These are phyloP conservation scores for Coemansia sp. DNA, from an alignment of 192 early-diverging fungal species.

Conservation along the genomic window DNA sequence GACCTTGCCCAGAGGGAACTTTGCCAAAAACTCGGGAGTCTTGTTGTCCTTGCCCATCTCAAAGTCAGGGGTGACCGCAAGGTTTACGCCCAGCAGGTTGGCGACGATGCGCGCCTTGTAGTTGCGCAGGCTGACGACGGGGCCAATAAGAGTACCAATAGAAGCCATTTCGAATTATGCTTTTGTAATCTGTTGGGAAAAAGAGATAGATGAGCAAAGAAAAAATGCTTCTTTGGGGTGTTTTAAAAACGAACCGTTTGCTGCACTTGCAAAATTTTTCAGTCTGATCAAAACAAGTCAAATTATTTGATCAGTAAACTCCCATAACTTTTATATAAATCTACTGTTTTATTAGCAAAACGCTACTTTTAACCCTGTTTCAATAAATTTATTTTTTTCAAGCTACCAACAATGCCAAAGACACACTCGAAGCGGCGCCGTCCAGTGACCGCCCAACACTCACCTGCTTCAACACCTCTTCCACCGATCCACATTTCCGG, in stretches of 20 bases:
- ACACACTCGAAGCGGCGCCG: constrained; percentile 18
- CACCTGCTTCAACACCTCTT: constrained; percentile 4
- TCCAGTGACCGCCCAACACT: constrained; percentile 18
- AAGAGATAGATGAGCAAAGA: no score
- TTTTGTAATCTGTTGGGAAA: no score
- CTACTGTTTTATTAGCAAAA: no score
- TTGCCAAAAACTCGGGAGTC: constrained; percentile 80
- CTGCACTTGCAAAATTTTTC: no score
- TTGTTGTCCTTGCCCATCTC: constrained; percentile 72
- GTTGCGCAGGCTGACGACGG: constrained; percentile 37
- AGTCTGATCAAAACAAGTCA: no score
- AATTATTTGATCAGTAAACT: no score
- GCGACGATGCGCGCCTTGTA: constrained; percentile 74
- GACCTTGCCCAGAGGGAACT: constrained; percentile 91
- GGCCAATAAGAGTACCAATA: constrained; percentile 41
- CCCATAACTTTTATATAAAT: no score
- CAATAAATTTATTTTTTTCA: no score
- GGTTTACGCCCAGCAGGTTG: constrained; percentile 73
- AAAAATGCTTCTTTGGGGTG: no score
- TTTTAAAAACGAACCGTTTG: no score
- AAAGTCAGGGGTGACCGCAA: constrained; percentile 63
- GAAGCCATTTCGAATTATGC: constrained; percentile 27
- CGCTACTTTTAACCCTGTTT: no score
- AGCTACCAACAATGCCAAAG: constrained; percentile 24
- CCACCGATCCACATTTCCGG: constrained; percentile 43